Conservation (phyloP, 1,284 basidiomycete species). For the Phenoliferia sp. region DNA sequence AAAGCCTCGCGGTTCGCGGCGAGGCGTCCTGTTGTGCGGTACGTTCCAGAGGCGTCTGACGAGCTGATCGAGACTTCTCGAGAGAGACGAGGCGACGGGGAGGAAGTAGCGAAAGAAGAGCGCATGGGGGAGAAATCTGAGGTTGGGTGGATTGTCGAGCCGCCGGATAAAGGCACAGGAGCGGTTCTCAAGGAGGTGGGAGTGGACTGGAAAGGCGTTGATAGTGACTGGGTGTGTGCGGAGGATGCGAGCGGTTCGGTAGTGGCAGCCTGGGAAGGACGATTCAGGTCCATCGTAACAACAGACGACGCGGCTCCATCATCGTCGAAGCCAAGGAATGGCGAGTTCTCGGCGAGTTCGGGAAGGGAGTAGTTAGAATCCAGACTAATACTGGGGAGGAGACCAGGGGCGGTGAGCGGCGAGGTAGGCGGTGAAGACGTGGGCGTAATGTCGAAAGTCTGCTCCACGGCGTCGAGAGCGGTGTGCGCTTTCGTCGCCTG, state of each 20-base stretch:
- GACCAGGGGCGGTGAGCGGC: conserved; percentile 1
- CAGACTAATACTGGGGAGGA: neutral
- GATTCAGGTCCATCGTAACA: conserved; percentile 9
- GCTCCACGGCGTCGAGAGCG: neutral
- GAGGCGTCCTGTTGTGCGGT: conserved; percentile 8
- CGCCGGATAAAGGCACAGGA: neutral
- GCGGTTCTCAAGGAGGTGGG: conserved; percentile 7
- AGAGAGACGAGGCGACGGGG: conserved; percentile 21
- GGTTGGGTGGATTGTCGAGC: neutral
- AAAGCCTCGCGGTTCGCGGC: conserved; percentile 12
- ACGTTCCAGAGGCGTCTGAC: conserved; percentile 9
- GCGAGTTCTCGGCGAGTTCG: conserved; percentile 28
- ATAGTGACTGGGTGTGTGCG: neutral
- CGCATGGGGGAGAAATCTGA: conserved; percentile 15
- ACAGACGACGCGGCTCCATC: conserved; percentile 16
- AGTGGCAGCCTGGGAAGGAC: conserved; percentile 2
- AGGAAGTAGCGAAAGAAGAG: conserved; percentile 2
- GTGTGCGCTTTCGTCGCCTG: neutral
- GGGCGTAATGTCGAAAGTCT: neutral
- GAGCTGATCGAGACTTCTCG: conserved; percentile 23
- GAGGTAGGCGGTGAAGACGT: neutral
- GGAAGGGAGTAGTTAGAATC: conserved; percentile 21
- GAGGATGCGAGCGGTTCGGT: conserved; percentile 8
- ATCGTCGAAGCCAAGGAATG: conserved; percentile 30
- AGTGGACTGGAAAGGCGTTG: neutral